phyloP scores from a whole-genome alignment of 305 asterid species.

The Fraxinus baroniana region DNA sequence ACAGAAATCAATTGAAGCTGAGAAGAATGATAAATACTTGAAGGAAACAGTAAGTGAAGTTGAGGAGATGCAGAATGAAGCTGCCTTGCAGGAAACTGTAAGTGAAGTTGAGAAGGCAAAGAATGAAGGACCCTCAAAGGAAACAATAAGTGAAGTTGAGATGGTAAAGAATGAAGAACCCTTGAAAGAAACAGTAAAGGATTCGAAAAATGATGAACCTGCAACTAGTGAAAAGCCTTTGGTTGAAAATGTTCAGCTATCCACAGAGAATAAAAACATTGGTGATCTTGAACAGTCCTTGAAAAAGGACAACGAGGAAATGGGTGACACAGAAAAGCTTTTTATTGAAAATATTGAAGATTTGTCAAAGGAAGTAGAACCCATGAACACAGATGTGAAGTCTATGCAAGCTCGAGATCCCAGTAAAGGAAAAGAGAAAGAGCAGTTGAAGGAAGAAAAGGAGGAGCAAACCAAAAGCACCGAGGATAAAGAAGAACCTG shows the following conservation, averaged over 20 bases:
- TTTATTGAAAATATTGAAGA: constrained; percentile 23
- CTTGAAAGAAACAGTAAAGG: not conserved
- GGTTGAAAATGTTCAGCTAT: constrained; percentile 21
- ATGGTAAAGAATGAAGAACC: not conserved
- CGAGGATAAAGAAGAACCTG: constrained; percentile 26
- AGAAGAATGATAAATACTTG: constrained; percentile 20
- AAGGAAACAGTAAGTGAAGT: constrained; percentile 18
- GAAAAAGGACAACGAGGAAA: constrained; percentile 9
- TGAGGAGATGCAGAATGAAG: constrained; percentile 2
- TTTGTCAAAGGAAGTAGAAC: constrained; percentile 24
- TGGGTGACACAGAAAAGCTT: constrained; percentile 23
- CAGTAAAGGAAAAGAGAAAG: constrained; percentile 21
- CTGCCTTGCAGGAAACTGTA: not conserved
- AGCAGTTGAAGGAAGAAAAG: constrained; percentile 20
- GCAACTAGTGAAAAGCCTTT: constrained; percentile 5
- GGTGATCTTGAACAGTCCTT: constrained; percentile 3
- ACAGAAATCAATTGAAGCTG: constrained; percentile 29
- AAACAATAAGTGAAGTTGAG: constrained; percentile 12
- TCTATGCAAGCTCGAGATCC: constrained; percentile 31
- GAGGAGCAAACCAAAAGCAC: constrained; percentile 22
- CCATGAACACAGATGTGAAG: constrained; percentile 22
- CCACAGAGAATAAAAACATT: constrained; percentile 22
- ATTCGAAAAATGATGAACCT: not conserved
- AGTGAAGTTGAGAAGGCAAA: not conserved
- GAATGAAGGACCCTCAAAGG: not conserved